Percentiles rank a stretch among this genome's conserved stretches.
phyloP scores from a whole-genome alignment of 2,329 filamentous ascomycete genomes.

The Rhinocladiella mackenziei region DNA sequence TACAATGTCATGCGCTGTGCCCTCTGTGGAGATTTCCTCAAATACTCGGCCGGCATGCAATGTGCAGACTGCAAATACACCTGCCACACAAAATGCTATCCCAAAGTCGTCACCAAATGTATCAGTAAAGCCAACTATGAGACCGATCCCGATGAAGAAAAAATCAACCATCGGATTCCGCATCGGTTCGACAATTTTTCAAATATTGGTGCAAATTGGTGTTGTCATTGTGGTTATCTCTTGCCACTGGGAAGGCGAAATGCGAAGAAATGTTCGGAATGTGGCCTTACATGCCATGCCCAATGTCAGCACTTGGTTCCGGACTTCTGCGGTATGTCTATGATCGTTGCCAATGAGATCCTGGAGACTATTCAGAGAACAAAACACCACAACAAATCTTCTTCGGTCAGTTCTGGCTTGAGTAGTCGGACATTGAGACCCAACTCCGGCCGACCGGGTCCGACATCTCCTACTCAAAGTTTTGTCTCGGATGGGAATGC shows the following conservation, averaged over 20 bases:
- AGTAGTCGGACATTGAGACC: conserved; percentile 64
- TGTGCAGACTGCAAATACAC: conserved; percentile 99
- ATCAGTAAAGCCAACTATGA: conserved; percentile 99
- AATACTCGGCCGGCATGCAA: conserved; percentile 98
- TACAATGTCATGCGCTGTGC: conserved; percentile 99
- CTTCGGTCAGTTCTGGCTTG: conserved; percentile 52
- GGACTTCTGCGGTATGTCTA: conserved; percentile 98
- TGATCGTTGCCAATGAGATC: conserved; percentile 94
- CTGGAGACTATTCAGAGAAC: conserved; percentile 77
- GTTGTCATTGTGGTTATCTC: conserved; percentile 96
- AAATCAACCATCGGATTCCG: conserved; percentile 98
- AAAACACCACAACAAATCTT: conserved; percentile 64
- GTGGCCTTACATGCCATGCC: conserved; percentile 83
- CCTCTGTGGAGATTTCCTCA: conserved; percentile 95
- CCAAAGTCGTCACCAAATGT: conserved; percentile 96
- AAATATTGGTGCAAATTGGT: conserved; percentile 98
- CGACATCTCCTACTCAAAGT: conserved; percentile 29
- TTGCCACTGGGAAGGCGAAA: conserved; percentile 93
- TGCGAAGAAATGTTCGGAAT: conserved; percentile 88
- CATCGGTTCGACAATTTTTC: conserved; percentile 96
- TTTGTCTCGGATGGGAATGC: conserved; percentile 26
- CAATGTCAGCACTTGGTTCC: conserved; percentile 92
- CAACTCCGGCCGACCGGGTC: conserved; percentile 44
- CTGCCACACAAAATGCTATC: conserved; percentile 96
- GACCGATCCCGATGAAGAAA: conserved; percentile 96